These are phyloP conservation scores for Paramecium pentaurelia DNA, from an alignment of 73 alveolate genomes.

Conservation along the genomic window DNA sequence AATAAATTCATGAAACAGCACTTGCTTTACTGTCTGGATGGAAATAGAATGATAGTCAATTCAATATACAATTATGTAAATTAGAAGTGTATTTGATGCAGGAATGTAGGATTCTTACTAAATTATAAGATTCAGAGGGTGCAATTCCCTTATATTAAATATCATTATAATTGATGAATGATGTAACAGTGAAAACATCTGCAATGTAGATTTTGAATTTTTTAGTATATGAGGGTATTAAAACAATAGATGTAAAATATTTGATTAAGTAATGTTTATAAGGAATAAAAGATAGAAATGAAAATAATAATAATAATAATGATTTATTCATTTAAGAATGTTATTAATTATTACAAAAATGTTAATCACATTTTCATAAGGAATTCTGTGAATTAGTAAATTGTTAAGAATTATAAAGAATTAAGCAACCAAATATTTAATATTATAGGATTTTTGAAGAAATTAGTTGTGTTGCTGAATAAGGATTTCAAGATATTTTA, in stretches of 20 bases:
- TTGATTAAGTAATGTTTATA: neutral
- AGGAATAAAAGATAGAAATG: neutral
- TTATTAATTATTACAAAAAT: neutral
- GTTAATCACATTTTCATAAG: neutral
- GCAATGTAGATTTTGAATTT: neutral
- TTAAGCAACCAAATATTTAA: neutral
- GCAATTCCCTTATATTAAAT: neutral
- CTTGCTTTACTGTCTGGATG: neutral
- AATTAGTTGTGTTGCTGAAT: neutral
- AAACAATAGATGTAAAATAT: neutral
- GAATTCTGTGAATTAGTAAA: neutral
- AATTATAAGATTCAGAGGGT: neutral
- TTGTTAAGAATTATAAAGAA: neutral
- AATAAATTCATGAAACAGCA: slow-evolving; percentile 16
- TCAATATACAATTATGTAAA: neutral
- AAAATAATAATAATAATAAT: neutral
- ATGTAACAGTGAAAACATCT: neutral
- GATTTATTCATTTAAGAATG: neutral
- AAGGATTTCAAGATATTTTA: neutral
- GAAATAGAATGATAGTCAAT: neutral
- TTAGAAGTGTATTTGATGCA: neutral
- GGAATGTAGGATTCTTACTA: neutral
- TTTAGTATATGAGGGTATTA: neutral
- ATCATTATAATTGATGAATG: neutral
- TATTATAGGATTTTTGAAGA: neutral